Evolutionary conservation across 1,284 basidiomycete species (phyloP).

Genomic region (Malassezia yamatoensis): DNA sequence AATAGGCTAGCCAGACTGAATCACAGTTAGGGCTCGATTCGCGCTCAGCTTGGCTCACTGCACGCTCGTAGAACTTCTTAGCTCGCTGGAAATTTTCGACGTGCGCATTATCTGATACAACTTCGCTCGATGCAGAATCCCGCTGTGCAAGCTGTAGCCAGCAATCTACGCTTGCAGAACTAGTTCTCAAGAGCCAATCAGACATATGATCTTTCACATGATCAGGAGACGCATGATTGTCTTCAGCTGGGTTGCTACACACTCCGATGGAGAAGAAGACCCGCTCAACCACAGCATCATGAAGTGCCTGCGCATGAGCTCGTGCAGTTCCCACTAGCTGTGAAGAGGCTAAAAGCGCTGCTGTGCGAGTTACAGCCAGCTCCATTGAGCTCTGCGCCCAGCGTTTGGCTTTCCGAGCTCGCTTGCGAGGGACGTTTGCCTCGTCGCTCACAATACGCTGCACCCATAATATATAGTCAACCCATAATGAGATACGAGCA

Average conservation of each 20-base stretch:
- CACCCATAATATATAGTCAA: constrained; percentile 10
- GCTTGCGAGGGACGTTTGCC: not conserved
- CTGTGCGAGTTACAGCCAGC: constrained; percentile 9
- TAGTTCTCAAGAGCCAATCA: not conserved
- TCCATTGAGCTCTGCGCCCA: constrained; percentile 13
- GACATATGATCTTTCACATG: not conserved
- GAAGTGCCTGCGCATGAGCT: constrained; percentile 12
- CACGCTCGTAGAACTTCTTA: constrained; percentile 7
- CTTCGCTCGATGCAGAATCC: not conserved
- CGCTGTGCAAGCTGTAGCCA: constrained; percentile 6
- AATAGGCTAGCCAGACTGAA: constrained; percentile 10
- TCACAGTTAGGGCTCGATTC: not conserved
- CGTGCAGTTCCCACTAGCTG: constrained; percentile 13
- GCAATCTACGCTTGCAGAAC: constrained; percentile 8
- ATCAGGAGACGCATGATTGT: too few relatives aligned
- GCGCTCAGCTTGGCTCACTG: constrained; percentile 12
- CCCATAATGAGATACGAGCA: constrained; percentile 12
- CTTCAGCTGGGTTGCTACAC: not conserved
- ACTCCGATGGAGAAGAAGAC: not conserved
- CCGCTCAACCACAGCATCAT: constrained; percentile 10
- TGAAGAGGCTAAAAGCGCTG: constrained; percentile 13
- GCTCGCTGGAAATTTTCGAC: not conserved
- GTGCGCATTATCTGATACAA: not conserved
- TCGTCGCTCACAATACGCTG: not conserved
- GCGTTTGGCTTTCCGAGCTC: not conserved